These are phyloP conservation scores for Hamiltosporidium tvaerminnensis DNA, from an alignment of 371 early-diverging fungal genomes.

Conservation along the genomic window DNA sequence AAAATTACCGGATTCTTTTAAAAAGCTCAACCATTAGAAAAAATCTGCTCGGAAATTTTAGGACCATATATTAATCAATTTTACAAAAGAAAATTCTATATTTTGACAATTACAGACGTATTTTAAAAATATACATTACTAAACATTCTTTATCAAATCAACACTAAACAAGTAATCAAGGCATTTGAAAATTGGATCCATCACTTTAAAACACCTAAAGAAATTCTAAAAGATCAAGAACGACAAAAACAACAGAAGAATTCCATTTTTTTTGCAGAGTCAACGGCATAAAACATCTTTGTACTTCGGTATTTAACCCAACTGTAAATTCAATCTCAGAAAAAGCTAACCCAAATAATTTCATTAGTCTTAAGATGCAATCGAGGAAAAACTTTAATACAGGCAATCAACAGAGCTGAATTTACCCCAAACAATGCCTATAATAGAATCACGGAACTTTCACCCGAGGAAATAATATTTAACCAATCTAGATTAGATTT, in stretches of 20 bases:
- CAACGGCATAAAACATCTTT: not conserved
- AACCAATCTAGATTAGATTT: no score
- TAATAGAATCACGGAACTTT: no score
- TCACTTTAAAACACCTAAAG: constrained; percentile 6
- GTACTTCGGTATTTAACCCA: not conserved
- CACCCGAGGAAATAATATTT: no score
- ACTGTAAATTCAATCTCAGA: not conserved
- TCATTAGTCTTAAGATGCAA: not conserved
- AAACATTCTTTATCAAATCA: not conserved
- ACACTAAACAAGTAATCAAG: no score
- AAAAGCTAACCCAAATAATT: constrained; percentile 5
- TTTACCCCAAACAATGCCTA: no score
- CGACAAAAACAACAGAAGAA: not conserved
- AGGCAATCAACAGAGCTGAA: no score
- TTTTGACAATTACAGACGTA: constrained; percentile 10
- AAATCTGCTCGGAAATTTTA: constrained; percentile 5
- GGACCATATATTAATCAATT: no score
- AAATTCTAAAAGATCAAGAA: constrained; percentile 5
- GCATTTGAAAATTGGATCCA: no score
- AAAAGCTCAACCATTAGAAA: not conserved
- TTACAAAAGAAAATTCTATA: not conserved
- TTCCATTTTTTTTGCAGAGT: not conserved
- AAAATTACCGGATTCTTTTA: not conserved
- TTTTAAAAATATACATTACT: constrained; percentile 3
- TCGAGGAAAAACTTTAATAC: no score